Evolutionary conservation across 169 alveolate genomes (phyloP), one percentile per base, ranked within the genome.

Genomic region (Babesia ovata): DNA sequence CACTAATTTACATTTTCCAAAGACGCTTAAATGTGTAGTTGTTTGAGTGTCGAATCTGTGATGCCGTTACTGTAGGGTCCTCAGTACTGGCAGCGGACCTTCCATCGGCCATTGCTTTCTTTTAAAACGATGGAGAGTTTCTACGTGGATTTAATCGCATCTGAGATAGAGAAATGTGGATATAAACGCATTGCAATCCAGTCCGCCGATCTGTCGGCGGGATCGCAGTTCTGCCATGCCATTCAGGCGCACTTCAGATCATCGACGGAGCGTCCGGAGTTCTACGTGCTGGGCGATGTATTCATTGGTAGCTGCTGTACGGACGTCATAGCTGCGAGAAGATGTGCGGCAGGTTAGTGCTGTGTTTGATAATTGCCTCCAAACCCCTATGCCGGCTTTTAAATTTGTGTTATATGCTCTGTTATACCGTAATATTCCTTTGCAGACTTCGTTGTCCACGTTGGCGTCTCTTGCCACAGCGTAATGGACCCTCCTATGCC

Each of bases 261-360:
- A 0, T 8, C 57, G 39, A 29, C 26, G 11, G 57, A 2, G 2
- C 16, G 17, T 6, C 16, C 26, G 24, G 67, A 83, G 12, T 66
- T 83, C 44, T 83, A 66, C 65, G 70, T 83, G 13, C 71, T 83
- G 14, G 90, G 86, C 7, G 90, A 83, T 21, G 81, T 73, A 14
- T 50, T 74, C 48, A 63, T 65, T 0, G 89, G 89, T 39, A 69
- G 76, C 56, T 83, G 86, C 50, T 83, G 86, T 46, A 45, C 65
- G 39, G 90, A 83, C 36, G 45, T 73, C 42, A 73, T 83, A 4
- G 86, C 90, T 2, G 56, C 90, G 24, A 54, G 66, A 17, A 73
- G 90, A 26, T 65, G 76, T 48, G 36, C 19, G 14, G 73, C 88
- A 36, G 88, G 88, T 81, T 48, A 0, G 75, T 63, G 17, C 11